Percentiles rank a stretch among this genome's conserved stretches.
phyloP scores from a whole-genome alignment of 192 early-diverging fungal genomes.

The Entomortierella lignicola region DNA sequence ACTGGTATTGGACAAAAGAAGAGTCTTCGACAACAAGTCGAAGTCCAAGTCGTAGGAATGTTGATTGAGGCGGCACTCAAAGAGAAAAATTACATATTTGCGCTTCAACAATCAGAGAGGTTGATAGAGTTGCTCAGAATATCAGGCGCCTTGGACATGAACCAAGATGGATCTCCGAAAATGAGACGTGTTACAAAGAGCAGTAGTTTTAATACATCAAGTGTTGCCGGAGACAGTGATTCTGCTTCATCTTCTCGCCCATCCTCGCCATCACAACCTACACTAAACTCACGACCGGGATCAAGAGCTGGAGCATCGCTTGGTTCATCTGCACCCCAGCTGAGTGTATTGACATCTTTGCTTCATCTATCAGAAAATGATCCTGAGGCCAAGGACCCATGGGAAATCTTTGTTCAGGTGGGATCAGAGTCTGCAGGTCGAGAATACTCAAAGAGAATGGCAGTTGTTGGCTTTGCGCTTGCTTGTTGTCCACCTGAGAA shows the following conservation, averaged over 20 bases:
- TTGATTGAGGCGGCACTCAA: conserved; percentile 71
- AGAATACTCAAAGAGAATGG: conserved; percentile 56
- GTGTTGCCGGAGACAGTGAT: neutral
- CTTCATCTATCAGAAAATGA: conserved; percentile 24
- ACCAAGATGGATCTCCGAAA: conserved; percentile 32
- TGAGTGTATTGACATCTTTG: neutral
- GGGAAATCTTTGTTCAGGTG: conserved; percentile 55
- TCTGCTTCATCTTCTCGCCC: conserved; percentile 3
- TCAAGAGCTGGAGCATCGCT: conserved; percentile 24
- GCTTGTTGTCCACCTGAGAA: conserved; percentile 62
- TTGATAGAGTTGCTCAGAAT: conserved; percentile 62
- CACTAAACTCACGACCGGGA: conserved; percentile 2
- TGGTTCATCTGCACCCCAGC: neutral
- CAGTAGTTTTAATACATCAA: conserved; percentile 2
- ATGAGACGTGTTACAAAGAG: conserved; percentile 29
- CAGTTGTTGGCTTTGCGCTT: conserved; percentile 66
- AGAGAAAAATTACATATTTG: conserved; percentile 62
- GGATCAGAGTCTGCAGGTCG: conserved; percentile 40
- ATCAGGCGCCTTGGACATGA: conserved; percentile 29
- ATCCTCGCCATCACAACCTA: conserved; percentile 1
- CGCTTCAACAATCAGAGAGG: conserved; percentile 67
- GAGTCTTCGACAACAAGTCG: conserved; percentile 34
- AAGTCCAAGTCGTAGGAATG: conserved; percentile 69
- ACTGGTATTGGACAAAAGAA: conserved; percentile 41
- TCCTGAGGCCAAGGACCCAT: conserved; percentile 57